A percentile compares a stretch with the other conserved stretches of the same genome.
Evolutionary conservation across 495 filamentous ascomycete genomes (phyloP).

Genomic region (Neurospora sp.): DNA sequence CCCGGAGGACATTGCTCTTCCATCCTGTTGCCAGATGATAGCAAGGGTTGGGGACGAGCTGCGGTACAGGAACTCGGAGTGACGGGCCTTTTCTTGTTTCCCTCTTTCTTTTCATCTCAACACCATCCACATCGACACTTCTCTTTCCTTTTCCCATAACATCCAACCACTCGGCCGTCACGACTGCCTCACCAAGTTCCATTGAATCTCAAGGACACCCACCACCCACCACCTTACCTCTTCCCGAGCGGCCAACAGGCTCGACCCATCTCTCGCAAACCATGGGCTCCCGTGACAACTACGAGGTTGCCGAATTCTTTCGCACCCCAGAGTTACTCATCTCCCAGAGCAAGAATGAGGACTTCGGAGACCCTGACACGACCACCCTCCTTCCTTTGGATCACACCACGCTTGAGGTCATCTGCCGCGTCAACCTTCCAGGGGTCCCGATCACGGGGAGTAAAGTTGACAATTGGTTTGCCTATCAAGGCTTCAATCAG

Average conservation of each 20-base stretch:
- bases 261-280: too few species aligned
- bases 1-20: not conserved
- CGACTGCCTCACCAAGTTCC: not conserved
- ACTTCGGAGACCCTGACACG: not conserved
- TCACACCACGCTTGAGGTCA: not conserved
- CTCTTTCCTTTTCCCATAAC: not conserved
- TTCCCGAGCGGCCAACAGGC: not conserved
- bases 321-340: not conserved
- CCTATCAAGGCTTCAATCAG: not conserved
- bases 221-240: not conserved
- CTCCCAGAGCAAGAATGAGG: not conserved
- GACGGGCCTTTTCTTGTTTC: not conserved
- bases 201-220: not conserved
- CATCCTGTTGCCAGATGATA: not conserved
- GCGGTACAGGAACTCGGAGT: not conserved
- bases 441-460: not conserved
- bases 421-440: not conserved
- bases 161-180: not conserved
- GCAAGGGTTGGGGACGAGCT: not conserved
- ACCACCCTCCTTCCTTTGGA: not conserved
- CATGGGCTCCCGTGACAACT: not conserved
- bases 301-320: not conserved
- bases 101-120: not conserved
- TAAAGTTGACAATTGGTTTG: not conserved
- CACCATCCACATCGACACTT: not conserved